phyloP scores from a whole-genome alignment of 306 rosid genomes.

The Corylus heterophylla region DNA sequence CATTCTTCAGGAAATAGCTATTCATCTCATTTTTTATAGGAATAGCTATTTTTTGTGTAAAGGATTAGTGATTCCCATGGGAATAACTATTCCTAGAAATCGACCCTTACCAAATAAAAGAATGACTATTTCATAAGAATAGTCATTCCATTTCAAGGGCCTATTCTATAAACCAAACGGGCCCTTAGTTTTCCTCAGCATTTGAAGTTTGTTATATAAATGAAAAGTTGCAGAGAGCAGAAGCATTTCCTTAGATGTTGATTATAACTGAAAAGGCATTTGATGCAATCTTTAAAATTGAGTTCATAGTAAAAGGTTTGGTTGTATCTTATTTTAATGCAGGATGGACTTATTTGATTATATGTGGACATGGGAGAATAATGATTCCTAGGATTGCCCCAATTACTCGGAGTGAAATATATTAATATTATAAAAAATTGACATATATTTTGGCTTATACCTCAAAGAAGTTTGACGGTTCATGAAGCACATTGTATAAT shows the following conservation, averaged over 20 bases:
- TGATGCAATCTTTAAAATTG: not conserved
- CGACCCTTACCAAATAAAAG: no score
- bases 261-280: not conserved
- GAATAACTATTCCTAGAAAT: no score
- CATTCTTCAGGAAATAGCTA: no score
- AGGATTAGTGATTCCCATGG: no score
- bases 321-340: not conserved
- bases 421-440: not conserved
- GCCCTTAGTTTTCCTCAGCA: not conserved
- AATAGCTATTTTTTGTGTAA: no score
- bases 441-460: not conserved
- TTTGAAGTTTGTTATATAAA: not conserved
- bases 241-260: not conserved
- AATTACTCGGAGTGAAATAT: not conserved
- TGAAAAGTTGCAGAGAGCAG: not conserved
- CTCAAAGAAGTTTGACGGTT: not conserved
- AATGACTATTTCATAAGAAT: no score
- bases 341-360: not conserved
- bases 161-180: no score
- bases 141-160: no score
- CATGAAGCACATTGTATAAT: not conserved
- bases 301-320: not conserved
- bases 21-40: no score
- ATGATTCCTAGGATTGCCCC: not conserved
- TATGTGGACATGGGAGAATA: not conserved